phyloP scores from a whole-genome alignment of 495 filamentous ascomycete genomes.

The Umbilicaria muhlenbergii region DNA sequence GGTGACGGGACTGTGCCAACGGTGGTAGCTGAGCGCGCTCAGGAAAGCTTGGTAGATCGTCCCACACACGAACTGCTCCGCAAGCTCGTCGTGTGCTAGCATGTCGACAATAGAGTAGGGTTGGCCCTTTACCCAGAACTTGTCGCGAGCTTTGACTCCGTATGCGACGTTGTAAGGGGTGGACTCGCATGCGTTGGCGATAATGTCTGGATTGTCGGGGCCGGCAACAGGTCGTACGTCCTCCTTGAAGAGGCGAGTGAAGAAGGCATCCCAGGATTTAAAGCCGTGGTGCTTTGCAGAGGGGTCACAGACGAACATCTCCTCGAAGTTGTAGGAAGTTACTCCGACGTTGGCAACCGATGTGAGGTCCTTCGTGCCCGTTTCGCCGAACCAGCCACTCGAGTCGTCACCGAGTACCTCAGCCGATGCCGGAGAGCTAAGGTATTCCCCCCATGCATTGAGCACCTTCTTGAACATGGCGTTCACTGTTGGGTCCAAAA shows the following conservation, averaged over 20 bases:
- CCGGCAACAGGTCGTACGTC: constrained; percentile 40
- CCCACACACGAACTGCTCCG: constrained; percentile 35
- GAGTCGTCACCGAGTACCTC: constrained; percentile 28
- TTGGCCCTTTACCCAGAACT: constrained; percentile 56
- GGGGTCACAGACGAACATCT: constrained; percentile 36
- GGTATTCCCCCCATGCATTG: constrained; percentile 48
- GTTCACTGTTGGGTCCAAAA: constrained; percentile 53
- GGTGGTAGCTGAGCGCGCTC: constrained; percentile 49
- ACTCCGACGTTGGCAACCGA: constrained; percentile 28
- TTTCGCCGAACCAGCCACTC: constrained; percentile 37
- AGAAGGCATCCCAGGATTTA: constrained; percentile 63
- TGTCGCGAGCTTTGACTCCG: constrained; percentile 29
- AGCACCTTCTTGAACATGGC: constrained; percentile 50
- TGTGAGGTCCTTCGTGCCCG: constrained; percentile 27
- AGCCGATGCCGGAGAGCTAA: constrained; percentile 33
- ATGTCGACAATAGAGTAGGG: constrained; percentile 49
- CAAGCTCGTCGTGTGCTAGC: constrained; percentile 36
- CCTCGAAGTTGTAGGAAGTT: constrained; percentile 31
- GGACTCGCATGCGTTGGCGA: constrained; percentile 53
- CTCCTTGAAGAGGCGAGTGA: constrained; percentile 43
- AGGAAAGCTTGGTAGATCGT: constrained; percentile 56
- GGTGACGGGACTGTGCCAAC: constrained; percentile 49
- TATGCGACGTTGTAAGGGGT: constrained; percentile 30
- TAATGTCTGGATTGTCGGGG: constrained; percentile 29
- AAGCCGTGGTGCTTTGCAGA: constrained; percentile 34